Base-by-base conservation (phyloP, 306 rosid genomes). In the Gleditsia sinensis region DNA sequence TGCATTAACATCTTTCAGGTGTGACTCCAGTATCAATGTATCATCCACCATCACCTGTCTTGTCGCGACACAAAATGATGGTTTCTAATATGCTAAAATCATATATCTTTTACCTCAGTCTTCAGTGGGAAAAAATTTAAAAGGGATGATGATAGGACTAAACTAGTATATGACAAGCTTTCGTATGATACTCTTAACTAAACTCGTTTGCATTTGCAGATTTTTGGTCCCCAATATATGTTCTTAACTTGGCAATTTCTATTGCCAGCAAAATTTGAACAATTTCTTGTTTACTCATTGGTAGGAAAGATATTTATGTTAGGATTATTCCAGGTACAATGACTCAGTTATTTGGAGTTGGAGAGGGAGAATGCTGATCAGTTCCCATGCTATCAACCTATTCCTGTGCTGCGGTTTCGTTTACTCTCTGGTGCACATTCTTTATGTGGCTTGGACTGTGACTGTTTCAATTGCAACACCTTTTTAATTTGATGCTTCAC, bases 311-410 rank as follows among this genome's bases (percentile, higher is more conserved):
- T 56, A 71, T 5, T 28, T 48, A 50, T 54, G 23, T 28, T 34
- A 57, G 45, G 46, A 25, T 0, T 36, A 4, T 74, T 48, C 0
- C 69, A 78, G 86, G 83, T 40, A 78, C 86, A 64, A 78, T 75
- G 37, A 75, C 72, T 55, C 83, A 83, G 9, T 48, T 74, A 75
- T 37, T 69, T 78, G 83, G 83, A 63, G 81, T 42, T 78, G 86
- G 83, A 56, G 72, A 64, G 57, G 43, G 62, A 50, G 86, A 78
- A 71, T 75, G 74, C 77, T n/a, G n/a, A n/a, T 79, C 82, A 33
- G 46, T 77, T 42, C 79, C 75, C 66, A 75, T 83, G 79, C 71
- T 75, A 19, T 84, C 82, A 71, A 79, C 81, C 10, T 71, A 83
- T 42, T 24, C 76, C 2, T 75, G 74, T 32, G 75, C 86, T 17